A percentile compares a stretch with the other conserved stretches of the same genome.
Conservation (phyloP, 768 basidiomycete species). For the Bullera alba region DNA sequence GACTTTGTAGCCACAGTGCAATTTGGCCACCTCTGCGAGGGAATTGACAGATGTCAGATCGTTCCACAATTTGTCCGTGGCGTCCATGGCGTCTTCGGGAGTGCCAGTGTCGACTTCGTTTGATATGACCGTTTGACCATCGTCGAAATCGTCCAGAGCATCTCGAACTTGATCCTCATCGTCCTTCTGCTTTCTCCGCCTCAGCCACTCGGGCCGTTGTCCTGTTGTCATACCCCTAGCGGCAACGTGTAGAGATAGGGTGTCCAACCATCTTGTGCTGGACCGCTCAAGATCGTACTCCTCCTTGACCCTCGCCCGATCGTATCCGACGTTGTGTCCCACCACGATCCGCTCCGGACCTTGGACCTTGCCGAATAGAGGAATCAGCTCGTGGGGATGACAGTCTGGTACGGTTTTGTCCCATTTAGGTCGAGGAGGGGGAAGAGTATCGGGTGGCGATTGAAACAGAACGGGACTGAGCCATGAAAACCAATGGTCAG, state of each 20-base stretch:
- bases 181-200: slow-evolving; percentile 64
- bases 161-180: slow-evolving; percentile 47
- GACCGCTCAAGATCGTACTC: slow-evolving; percentile 70
- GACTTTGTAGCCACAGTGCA: slow-evolving; percentile 75
- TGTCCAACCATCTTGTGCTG: slow-evolving; percentile 78
- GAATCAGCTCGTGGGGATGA: slow-evolving; percentile 38
- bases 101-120: background rate
- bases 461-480: slow-evolving; percentile 60
- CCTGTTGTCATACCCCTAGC: slow-evolving; percentile 89
- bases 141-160: slow-evolving; percentile 40
- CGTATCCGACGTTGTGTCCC: slow-evolving; percentile 94
- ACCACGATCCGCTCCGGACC: slow-evolving; percentile 56
- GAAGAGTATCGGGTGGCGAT: slow-evolving; percentile 5
- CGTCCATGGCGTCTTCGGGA: slow-evolving; percentile 34
- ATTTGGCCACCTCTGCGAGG: slow-evolving; percentile 78
- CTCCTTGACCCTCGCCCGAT: slow-evolving; percentile 70
- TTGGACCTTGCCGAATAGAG: slow-evolving; percentile 15
- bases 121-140: background rate
- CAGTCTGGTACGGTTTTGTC: slow-evolving; percentile 11
- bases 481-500: slow-evolving; percentile 90
- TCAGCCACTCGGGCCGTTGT: slow-evolving; percentile 88
- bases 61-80: slow-evolving; percentile 69
- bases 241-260: slow-evolving; percentile 89
- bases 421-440: slow-evolving; percentile 13
- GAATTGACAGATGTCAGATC: slow-evolving; percentile 87